Evolutionary conservation across 768 basidiomycete species (phyloP).

Genomic region (Sistotremastrum suecicum): DNA sequence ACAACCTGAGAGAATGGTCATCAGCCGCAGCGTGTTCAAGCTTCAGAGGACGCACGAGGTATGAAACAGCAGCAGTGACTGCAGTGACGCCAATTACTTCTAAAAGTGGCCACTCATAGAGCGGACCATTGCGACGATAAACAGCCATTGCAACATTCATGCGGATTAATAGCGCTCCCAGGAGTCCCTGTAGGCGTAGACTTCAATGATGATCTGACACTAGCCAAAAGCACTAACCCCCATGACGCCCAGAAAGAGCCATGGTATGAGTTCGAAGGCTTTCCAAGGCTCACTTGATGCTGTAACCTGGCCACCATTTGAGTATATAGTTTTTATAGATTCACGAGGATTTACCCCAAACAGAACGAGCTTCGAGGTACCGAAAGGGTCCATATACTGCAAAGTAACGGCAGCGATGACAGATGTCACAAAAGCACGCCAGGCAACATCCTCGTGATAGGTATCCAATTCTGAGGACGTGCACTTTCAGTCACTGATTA

Average conservation of each 20-base stretch:
- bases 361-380: conserved; percentile 69
- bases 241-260: conserved; percentile 45
- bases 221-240: conserved; percentile 29
- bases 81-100: conserved; percentile 52
- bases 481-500: conserved; percentile 4
- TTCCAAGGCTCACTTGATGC: conserved; percentile 48
- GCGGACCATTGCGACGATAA: conserved; percentile 39
- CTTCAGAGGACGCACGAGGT: conserved; percentile 30
- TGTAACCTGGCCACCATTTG: conserved; percentile 29
- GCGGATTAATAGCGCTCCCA: conserved; percentile 52
- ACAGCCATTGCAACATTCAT: conserved; percentile 52
- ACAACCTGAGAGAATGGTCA: conserved; percentile 32
- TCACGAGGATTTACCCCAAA: conserved; percentile 37
- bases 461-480: conserved; percentile 41
- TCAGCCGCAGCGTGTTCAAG: not conserved
- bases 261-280: conserved; percentile 64
- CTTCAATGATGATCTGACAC: not conserved
- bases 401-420: conserved; percentile 76
- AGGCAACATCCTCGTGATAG: conserved; percentile 64
- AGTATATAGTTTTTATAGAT: not conserved
- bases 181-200: conserved; percentile 32
- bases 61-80: conserved; percentile 57
- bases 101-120: conserved; percentile 47
- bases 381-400: conserved; percentile 77
- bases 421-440: conserved; percentile 82